These are phyloP conservation scores for Drechslera avenae DNA, from an alignment of 2,329 filamentous ascomycete genomes.

Conservation along the genomic window DNA sequence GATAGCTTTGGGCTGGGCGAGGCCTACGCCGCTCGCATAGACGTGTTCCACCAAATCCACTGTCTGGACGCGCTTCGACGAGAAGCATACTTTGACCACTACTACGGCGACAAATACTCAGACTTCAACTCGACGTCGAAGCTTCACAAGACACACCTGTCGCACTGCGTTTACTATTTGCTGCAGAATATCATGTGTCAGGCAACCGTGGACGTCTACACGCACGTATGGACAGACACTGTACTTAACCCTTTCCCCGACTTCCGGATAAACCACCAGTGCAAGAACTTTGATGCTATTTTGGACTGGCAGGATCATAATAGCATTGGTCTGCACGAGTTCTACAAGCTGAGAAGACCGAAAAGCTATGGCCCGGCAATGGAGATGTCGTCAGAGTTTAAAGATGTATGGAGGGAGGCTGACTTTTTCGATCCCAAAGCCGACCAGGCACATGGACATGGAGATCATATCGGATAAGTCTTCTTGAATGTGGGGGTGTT, in stretches of 20 bases:
- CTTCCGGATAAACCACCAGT: neutral
- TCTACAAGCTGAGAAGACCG: neutral
- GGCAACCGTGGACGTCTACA: neutral
- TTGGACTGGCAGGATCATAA: neutral
- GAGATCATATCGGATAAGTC: neutral
- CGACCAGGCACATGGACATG: neutral
- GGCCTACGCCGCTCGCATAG: constrained; percentile 14
- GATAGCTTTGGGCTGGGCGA: neutral
- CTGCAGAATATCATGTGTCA: neutral
- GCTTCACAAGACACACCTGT: neutral
- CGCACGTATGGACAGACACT: neutral
- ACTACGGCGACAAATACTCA: neutral
- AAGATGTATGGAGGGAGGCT: neutral
- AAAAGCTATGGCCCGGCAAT: neutral
- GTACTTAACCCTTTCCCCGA: neutral
- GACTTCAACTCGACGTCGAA: neutral
- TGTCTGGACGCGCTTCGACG: constrained; percentile 13
- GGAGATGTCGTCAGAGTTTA: neutral
- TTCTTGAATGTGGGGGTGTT: neutral
- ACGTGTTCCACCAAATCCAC: constrained; percentile 16
- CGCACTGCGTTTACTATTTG: neutral
- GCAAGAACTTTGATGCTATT: neutral
- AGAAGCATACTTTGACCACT: constrained; percentile 7
- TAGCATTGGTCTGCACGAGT: neutral
- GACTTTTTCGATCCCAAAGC: neutral